Conservation (phyloP, 2,329 filamentous ascomycete genomes). For the Penicillium aurantiogriseum region DNA sequence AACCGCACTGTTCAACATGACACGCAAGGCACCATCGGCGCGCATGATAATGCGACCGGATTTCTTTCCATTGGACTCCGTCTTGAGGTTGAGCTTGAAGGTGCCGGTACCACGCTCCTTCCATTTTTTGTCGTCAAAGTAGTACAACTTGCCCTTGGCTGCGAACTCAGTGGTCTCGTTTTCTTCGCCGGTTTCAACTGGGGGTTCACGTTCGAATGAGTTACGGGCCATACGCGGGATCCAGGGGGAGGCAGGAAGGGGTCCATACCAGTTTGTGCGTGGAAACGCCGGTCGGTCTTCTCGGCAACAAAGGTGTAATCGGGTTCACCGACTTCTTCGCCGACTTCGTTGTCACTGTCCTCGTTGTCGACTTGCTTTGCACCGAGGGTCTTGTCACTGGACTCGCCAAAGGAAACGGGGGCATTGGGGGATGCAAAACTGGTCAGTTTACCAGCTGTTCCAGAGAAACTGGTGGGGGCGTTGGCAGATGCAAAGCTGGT, state of each 20-base stretch:
- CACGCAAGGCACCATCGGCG: slow-evolving; percentile 81
- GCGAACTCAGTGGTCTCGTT: slow-evolving; percentile 73
- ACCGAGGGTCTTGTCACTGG: slow-evolving; percentile 65
- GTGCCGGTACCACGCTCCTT: slow-evolving; percentile 84
- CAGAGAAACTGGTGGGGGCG: slow-evolving; percentile 39
- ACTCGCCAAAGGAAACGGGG: slow-evolving; percentile 42
- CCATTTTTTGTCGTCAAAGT: slow-evolving; percentile 74
- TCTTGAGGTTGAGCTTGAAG: slow-evolving; percentile 74
- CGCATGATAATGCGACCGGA: slow-evolving; percentile 79
- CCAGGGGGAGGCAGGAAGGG: background rate
- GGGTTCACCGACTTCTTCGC: slow-evolving; percentile 44
- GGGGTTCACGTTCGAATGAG: slow-evolving; percentile 25
- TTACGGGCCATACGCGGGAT: background rate
- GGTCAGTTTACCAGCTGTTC: slow-evolving; percentile 52
- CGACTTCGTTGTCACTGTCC: slow-evolving; percentile 48
- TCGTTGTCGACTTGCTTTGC: slow-evolving; percentile 60
- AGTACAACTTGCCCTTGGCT: slow-evolving; percentile 80
- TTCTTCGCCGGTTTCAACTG: slow-evolving; percentile 85
- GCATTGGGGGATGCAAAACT: slow-evolving; percentile 68
- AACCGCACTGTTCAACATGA: slow-evolving; percentile 82
- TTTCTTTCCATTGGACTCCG: slow-evolving; percentile 56
- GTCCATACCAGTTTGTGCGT: slow-evolving; percentile 64
- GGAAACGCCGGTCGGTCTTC: slow-evolving; percentile 51
- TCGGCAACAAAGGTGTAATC: slow-evolving; percentile 46
- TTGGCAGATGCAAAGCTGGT: slow-evolving; percentile 68